Base-by-base conservation (phyloP, 345 rosid species). In the Citrus unshiu region DNA sequence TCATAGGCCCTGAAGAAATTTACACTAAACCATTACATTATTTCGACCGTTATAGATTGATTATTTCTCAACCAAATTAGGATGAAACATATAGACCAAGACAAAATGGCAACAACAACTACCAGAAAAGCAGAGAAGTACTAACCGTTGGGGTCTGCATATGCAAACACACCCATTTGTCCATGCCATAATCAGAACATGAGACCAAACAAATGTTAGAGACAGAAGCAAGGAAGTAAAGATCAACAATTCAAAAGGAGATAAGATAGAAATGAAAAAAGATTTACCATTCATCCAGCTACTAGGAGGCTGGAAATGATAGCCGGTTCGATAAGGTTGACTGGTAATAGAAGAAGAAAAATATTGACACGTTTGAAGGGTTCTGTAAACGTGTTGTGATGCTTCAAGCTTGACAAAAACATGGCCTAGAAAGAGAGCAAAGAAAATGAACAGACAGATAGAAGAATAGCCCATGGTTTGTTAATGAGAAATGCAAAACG, bases 121-220 rank as follows among this genome's bases (percentile, higher is more conserved):
- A 40, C 37, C 22, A 25, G 1, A 75, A 35, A 79, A 73, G 46
- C 46, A 40, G 30, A 19, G 54, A 22, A 40, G 54, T 74, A 80
- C 91, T 87, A 25, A 93, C 97, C 92, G 85, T 91, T 88, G 22
- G 97, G 95, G 89, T 93, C 97, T 91, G 87, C 56, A 57, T 25
- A 60, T 16, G 77, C 79, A 64, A 22, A 19, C 34, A 18, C 9
- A 73, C 7, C 76, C 78, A 72, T 16, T 80, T 70, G 73, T 57
- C 78, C 73, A 84, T 0, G 75, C 73, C 65, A 74, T 59, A 24
- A 60, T 3, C 67, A 63, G 27, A 32, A 62, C 60, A n/a, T 81
- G 66, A 77, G 35, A 78, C 8, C 27, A 49, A 73, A 72, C 12
- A 77, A 73, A 5, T 27, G 68, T 77, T 32, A 83, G 75, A 60